Evolutionary conservation across 2,329 filamentous ascomycete species (phyloP), one percentile per base, ranked within the genome.

Genomic region (Epichloe sibirici): DNA sequence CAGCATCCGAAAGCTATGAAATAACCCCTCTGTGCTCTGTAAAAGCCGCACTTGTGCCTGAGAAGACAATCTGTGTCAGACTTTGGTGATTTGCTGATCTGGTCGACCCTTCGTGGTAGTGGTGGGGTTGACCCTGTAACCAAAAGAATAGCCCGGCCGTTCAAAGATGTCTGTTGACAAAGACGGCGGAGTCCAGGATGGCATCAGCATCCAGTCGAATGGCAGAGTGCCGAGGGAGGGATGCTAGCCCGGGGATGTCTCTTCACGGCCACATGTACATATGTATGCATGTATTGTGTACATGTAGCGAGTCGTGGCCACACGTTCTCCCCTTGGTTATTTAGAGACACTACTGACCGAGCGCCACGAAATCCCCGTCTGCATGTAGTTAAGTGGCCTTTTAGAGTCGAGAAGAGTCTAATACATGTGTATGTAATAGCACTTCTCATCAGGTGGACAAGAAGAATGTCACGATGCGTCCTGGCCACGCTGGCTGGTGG

Each of bases 381-480:
- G 21, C 21, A 13, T 45, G 21, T 45, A 15, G 21, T 12, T 13
- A 21, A 13, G 7, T 31, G 17, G 21, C 34, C 4, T 39, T 9
- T 8, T 9, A 12, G 21, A 9, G 48, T 35, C 38, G 47, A 47
- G 28, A 44, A 46, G 37, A 38, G 28, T 49, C 46, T 17, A 35
- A 21, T 21, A 21, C 17, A 21, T 21, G 17, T 21, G 17, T 21
- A 21, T 5, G 34, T 31, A 51, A 45, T 45, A 44, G 48, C 48
- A 45, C 48, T 35, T n/a, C 17, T 17, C 28, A 34, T 47, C 45
- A 45, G n/a, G 45, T 40, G 39, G 45, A 44, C 35, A 49, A 11
- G 12, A 54, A 47, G 37, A 49, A 50, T 49, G 53, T 49, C 53
- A 52, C 53, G 46, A 52, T 47, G 43, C 28, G 25, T 46, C 52